These are phyloP conservation scores for Fallopia convolvulus DNA, from an alignment of 148 eudicot species.

Conservation along the genomic window DNA sequence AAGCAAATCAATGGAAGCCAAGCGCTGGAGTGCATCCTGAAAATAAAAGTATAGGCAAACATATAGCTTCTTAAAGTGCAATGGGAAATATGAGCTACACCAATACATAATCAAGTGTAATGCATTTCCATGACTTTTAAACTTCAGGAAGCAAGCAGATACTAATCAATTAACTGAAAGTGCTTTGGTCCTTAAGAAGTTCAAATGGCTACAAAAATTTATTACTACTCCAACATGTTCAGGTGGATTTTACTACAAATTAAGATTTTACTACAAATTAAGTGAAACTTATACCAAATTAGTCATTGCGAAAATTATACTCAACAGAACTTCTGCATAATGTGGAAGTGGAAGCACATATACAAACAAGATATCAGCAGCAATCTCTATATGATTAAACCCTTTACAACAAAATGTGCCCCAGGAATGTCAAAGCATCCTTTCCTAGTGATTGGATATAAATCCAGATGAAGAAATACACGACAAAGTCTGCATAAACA, in stretches of 20 bases:
- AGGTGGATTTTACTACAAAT: background rate
- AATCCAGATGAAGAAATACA: background rate
- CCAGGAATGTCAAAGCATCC: background rate
- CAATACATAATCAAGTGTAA: background rate
- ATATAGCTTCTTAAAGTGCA: background rate
- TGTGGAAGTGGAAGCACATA: background rate
- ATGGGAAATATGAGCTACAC: background rate
- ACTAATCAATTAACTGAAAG: background rate
- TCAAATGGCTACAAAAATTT: background rate
- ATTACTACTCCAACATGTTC: background rate
- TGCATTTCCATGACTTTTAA: background rate
- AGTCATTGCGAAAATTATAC: background rate
- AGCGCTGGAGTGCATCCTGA: constrained; percentile 75
- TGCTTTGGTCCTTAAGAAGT: background rate
- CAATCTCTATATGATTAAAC: background rate
- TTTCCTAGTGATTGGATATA: background rate
- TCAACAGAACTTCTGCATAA: background rate
- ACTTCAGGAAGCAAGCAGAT: constrained; percentile 3
- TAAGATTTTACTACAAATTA: background rate
- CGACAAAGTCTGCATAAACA: background rate
- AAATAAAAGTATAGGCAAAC: constrained; percentile 6
- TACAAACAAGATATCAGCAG: background rate
- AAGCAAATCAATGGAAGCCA: constrained; percentile 83
- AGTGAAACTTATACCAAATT: background rate
- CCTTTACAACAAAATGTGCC: background rate